Base-by-base conservation (phyloP, 805 yeast genomes). In the Cyberlindnera mycetangii region DNA sequence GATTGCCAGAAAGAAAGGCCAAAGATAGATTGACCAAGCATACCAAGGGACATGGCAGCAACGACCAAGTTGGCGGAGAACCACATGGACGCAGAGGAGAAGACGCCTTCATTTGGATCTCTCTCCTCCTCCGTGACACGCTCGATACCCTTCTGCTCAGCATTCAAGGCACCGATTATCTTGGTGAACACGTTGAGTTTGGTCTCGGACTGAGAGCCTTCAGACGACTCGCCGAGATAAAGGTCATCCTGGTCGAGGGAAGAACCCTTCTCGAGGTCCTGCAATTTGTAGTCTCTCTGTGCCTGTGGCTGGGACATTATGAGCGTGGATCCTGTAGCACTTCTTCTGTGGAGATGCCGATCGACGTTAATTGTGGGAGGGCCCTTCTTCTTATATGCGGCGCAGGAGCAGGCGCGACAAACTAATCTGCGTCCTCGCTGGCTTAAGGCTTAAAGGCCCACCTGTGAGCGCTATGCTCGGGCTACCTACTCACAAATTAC, bases 11-110 rank as follows among this genome's bases (percentile, higher is more conserved):
- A 86, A 40, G 80, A 77, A 50, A 90, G 69, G 11, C 74, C 82
- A 58, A 78, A 88, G 20, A 78, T 73, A 47, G 83, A 70, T 37
- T 80, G 70, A 25, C 87, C 86, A 34, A 83, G 64, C 50, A 77
- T 84, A 64, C 97, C 97, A 39, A 88, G 69, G 8, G 95, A 72
- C 56, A 78, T 80, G 15, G 96, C 79, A 17, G 96, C 89, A 59
- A 89, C 78, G 45, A 87, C 96, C 75, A 87, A 72, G 67, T 89
- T 89, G 30, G 95, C 95, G 7, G 95, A 84, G 56, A 85, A 75
- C 96, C 96, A 89, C 92, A 89, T 85, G 39, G 90, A 72, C 36
- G 89, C 88, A 24, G 93, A 85, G 52, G 76, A 78, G 68, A 78
- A 70, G 48, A 84, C 60, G 39, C 55, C 53, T 30, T 86, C 80